Percentiles rank a stretch among this genome's conserved stretches.
These are phyloP conservation scores for Punica granatum DNA, from an alignment of 345 rosid species.

Conservation along the genomic window DNA sequence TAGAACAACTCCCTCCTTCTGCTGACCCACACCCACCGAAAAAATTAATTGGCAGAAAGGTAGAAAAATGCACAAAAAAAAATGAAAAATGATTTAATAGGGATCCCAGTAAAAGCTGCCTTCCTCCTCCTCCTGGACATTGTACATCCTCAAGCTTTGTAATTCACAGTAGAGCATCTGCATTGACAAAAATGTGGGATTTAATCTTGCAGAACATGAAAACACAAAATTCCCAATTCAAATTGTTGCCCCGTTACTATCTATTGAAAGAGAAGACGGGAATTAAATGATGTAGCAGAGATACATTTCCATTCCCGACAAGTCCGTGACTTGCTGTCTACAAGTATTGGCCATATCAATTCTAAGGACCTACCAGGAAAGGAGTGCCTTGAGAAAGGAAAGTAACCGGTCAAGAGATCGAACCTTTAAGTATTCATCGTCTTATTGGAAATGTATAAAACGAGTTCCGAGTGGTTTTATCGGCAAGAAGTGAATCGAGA, in stretches of 20 bases:
- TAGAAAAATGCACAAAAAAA: background rate
- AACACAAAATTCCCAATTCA: background rate
- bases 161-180: conserved; percentile 2
- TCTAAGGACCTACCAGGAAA: background rate
- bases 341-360: no score
- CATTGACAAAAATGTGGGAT: background rate
- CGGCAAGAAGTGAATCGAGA: conserved; percentile 20
- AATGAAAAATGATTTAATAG: background rate
- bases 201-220: background rate
- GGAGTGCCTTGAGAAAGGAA: background rate
- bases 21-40: conserved; percentile 9
- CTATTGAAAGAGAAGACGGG: background rate
- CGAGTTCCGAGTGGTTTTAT: conserved; percentile 6
- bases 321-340: no score
- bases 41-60: background rate
- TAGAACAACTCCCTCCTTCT: conserved; percentile 7
- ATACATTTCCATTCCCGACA: background rate
- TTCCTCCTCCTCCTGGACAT: background rate
- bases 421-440: conserved; percentile 5
- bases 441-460: background rate
- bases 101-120: background rate
- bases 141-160: background rate
- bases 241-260: background rate
- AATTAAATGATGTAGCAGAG: background rate
- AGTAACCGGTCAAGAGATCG: background rate